These are phyloP conservation scores for Eimeria necatrix DNA, from an alignment of 169 alveolate species.

Conservation along the genomic window DNA sequence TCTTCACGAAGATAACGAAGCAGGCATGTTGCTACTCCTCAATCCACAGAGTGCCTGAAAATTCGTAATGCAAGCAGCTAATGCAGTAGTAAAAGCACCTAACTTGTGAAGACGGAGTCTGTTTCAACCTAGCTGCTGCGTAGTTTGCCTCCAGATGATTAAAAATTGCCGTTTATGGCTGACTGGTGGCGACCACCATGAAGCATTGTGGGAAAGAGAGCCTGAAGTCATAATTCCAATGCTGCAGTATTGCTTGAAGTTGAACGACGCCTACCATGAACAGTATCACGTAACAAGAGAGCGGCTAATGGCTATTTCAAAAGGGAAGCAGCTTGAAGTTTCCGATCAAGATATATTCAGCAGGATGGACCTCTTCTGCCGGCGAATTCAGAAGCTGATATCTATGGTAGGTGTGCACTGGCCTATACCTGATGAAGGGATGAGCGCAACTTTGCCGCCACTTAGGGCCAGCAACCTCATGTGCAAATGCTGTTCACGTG, in stretches of 20 bases:
- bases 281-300: slow-evolving; percentile 94
- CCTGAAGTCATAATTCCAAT: slow-evolving; percentile 95
- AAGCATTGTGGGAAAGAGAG: slow-evolving; percentile 93
- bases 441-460: too few species aligned
- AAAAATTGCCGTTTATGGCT: slow-evolving; percentile 76
- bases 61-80: background rate
- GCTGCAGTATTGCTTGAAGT: slow-evolving; percentile 94
- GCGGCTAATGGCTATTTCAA: slow-evolving; percentile 94
- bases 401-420: slow-evolving; percentile 87
- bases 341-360: slow-evolving; percentile 97
- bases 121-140: background rate
- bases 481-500: too few species aligned
- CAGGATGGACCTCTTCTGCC: slow-evolving; percentile 96
- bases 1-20: slow-evolving; percentile 97
- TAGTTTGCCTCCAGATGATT: slow-evolving; percentile 46
- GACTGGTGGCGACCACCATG: slow-evolving; percentile 83
- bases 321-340: slow-evolving; percentile 97
- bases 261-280: slow-evolving; percentile 95
- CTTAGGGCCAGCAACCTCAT: too few species aligned
- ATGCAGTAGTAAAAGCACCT: background rate
- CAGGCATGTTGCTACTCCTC: slow-evolving; percentile 83
- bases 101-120: background rate
- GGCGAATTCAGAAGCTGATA: slow-evolving; percentile 96
- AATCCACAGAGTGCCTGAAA: background rate
- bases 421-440: too few species aligned